Evolutionary conservation across 495 filamentous ascomycete species (phyloP), one percentile per base, ranked within the genome.

Genomic region (Neurospora sp.): DNA sequence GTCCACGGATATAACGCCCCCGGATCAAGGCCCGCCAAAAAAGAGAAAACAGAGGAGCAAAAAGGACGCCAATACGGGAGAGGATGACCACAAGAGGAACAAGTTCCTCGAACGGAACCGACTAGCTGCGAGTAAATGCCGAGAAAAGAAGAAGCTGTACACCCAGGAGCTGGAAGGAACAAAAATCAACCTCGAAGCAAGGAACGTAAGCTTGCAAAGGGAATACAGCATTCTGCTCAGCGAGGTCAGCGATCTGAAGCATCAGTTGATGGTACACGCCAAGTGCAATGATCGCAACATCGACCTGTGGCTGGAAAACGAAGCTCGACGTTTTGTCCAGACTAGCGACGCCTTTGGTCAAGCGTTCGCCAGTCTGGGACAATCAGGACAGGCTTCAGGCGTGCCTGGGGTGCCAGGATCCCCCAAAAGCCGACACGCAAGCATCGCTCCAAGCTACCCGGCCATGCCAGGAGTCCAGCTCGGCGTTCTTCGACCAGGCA

Each of bases 71-170:
- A 39, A 37, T 38, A 70, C 40, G 39, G 78, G 71, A 12, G 75
- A 77, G 39, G 79, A 79, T n/a, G 73, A 74, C 4, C 71, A 72
- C 1, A 85, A 83, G 54, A 76, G 85, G 39, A 80, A 77, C 70
- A 83, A 84, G 74, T 90, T 93, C 78, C 86, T 96, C 38, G 92
- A 96, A 78, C 89, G 92, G 35, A 97, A 97, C 77, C 89, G 94
- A 5, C 79, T 94, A 5, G 94, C 94, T 6, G 94, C 94, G 0
- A 93, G 89, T 81, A 97, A 96, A 77, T 96, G 93, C 78, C 89
- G 94, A 3, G 89, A 91, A 79, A 95, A 95, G 86, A 95, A 96
- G 82, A 96, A 95, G 80, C 88, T 90, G 75, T 91, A 89, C 80
- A 90, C 90, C 8, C 83, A 87, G 49, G 85, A 88, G 37, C 83